Conservation (phyloP, 2,329 filamentous ascomycete genomes). For the Albifimbria verrucaria region DNA sequence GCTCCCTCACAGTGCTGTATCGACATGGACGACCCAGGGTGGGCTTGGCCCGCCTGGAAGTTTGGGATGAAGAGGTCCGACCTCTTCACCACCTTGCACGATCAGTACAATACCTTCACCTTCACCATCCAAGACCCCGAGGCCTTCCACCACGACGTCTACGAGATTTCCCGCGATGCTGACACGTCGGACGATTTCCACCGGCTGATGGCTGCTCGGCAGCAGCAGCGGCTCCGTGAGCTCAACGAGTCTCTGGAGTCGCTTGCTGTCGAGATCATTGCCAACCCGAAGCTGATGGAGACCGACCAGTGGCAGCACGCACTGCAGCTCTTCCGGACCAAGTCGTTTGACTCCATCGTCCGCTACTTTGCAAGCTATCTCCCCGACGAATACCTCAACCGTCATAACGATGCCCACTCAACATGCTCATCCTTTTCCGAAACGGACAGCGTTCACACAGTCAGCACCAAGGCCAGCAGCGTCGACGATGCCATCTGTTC, state of each 20-base stretch:
- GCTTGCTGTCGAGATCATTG: constrained; percentile 59
- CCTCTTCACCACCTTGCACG: constrained; percentile 54
- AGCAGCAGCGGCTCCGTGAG: constrained; percentile 50
- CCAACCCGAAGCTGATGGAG: constrained; percentile 55
- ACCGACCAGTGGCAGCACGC: constrained; percentile 58
- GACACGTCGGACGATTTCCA: constrained; percentile 52
- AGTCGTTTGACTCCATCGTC: constrained; percentile 57
- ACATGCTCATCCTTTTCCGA: constrained; percentile 36
- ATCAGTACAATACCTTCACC: constrained; percentile 57
- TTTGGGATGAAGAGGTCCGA: constrained; percentile 60
- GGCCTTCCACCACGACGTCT: constrained; percentile 60
- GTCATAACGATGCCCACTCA: constrained; percentile 31
- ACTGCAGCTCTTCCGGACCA: constrained; percentile 56
- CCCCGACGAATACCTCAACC: constrained; percentile 44
- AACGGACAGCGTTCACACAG: constrained; percentile 31
- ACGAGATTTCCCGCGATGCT: constrained; percentile 52
- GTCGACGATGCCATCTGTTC: constrained; percentile 33
- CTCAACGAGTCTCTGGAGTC: constrained; percentile 54
- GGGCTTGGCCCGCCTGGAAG: constrained; percentile 59
- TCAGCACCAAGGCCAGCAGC: constrained; percentile 36
- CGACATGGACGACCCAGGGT: constrained; percentile 52
- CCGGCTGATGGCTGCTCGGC: constrained; percentile 49
- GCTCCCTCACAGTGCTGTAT: too few species aligned
- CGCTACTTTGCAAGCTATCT: constrained; percentile 59
- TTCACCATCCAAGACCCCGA: constrained; percentile 56